A percentile compares a stretch with the other conserved stretches of the same genome.
These are phyloP conservation scores for Neolentinus lepideus DNA, from an alignment of 1,284 basidiomycete genomes.

Conservation along the genomic window DNA sequence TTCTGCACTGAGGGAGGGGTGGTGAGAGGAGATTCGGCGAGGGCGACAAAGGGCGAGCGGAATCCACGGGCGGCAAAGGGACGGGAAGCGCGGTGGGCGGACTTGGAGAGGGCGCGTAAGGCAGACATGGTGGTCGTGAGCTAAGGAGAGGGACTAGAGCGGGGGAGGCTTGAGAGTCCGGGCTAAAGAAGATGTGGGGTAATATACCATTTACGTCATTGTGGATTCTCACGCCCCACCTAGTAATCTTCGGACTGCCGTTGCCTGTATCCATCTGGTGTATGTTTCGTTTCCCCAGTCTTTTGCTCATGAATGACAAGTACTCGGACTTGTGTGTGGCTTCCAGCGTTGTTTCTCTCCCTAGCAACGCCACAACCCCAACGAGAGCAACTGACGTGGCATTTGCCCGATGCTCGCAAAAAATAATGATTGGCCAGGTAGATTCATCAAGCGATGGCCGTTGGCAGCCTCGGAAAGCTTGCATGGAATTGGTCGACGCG, in stretches of 20 bases:
- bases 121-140: slow-evolving; percentile 11
- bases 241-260: not conserved
- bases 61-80: slow-evolving; percentile 32
- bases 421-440: not conserved
- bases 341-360: not conserved
- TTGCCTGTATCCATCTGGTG: no score
- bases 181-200: not conserved
- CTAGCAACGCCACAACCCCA: not conserved
- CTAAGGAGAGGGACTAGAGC: not conserved
- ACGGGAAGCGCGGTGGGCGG: slow-evolving; percentile 22
- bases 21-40: slow-evolving; percentile 30
- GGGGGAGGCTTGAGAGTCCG: not conserved
- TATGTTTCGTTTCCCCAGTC: no score
- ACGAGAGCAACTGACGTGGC: not conserved
- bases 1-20: slow-evolving; percentile 19
- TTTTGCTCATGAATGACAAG: not conserved
- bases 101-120: slow-evolving; percentile 21
- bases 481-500: not conserved
- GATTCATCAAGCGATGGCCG: not conserved
- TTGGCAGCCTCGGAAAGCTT: no score
- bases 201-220: not conserved
- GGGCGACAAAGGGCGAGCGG: slow-evolving; percentile 52
- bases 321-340: not conserved
- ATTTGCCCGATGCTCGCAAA: not conserved
- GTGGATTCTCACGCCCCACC: not conserved